Evolutionary conservation across 1,284 basidiomycete genomes (phyloP).

Genomic region (Heterobasidion annosum): DNA sequence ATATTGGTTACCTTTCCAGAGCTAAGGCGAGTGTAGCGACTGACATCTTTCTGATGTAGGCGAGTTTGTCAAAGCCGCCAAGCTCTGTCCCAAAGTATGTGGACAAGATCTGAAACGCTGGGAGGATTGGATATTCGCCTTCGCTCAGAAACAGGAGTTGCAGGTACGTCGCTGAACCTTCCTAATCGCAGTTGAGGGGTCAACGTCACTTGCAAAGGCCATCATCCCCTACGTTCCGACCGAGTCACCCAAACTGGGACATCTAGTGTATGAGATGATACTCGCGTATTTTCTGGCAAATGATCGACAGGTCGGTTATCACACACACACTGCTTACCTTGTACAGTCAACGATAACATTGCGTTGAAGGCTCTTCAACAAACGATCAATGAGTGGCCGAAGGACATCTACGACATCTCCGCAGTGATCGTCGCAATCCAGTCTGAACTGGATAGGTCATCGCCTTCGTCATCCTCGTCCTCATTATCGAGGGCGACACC

Average conservation of each 20-base stretch:
- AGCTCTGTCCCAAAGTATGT: conserved; percentile 83
- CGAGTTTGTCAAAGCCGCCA: conserved; percentile 78
- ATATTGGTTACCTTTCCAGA: conserved; percentile 12
- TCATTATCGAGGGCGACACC: conserved; percentile 22
- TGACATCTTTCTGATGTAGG: conserved; percentile 31
- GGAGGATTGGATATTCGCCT: conserved; percentile 94
- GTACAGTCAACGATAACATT: too few species aligned
- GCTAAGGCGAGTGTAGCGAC: background rate
- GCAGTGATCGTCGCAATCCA: conserved; percentile 86
- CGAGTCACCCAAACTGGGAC: conserved; percentile 70
- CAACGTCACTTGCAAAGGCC: conserved; percentile 31
- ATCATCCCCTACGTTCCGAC: conserved; percentile 91
- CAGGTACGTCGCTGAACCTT: conserved; percentile 39
- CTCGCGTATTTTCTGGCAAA: conserved; percentile 80
- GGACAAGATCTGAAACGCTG: conserved; percentile 73
- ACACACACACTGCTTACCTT: too few species aligned
- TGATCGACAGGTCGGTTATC: conserved; percentile 55
- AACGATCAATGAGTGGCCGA: conserved; percentile 86
- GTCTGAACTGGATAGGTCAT: conserved; percentile 65
- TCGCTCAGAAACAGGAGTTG: conserved; percentile 78
- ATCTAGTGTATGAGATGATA: conserved; percentile 93
- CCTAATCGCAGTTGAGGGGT: background rate
- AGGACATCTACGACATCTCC: conserved; percentile 81
- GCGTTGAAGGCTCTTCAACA: conserved; percentile 47
- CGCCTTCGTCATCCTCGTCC: conserved; percentile 38